Percentiles rank a stretch among this genome's conserved stretches.
Conservation (phyloP, 2,329 filamentous ascomycete genomes). For the Mycogone perniciosa region DNA sequence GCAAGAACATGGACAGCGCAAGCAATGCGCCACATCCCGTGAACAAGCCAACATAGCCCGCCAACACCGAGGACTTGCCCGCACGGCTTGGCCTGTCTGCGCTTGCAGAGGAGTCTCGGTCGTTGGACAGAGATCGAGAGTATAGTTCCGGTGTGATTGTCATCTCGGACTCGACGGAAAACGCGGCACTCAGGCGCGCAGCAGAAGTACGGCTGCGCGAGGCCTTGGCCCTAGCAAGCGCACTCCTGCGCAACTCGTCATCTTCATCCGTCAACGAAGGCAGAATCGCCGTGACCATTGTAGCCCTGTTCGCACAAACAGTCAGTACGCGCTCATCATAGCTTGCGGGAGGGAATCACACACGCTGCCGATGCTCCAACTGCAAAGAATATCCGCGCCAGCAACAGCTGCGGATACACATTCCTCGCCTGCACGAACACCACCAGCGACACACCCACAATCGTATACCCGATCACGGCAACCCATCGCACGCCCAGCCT, state of each 20-base stretch:
- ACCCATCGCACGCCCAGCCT: conserved; percentile 68
- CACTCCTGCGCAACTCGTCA: conserved; percentile 22
- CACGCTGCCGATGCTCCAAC: conserved; percentile 83
- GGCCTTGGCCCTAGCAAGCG: conserved; percentile 27
- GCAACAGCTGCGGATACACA: conserved; percentile 80
- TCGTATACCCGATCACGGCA: conserved; percentile 69
- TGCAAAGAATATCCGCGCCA: conserved; percentile 82
- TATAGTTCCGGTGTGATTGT: conserved; percentile 67
- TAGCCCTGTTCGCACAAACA: conserved; percentile 46
- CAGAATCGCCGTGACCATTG: conserved; percentile 95
- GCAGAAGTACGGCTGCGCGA: conserved; percentile 23
- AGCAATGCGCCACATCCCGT: conserved; percentile 88
- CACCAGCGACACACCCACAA: conserved; percentile 72
- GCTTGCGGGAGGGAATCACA: conserved; percentile 23
- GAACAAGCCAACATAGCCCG: conserved; percentile 85
- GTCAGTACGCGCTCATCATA: background rate
- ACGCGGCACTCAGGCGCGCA: conserved; percentile 52
- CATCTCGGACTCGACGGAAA: conserved; percentile 65
- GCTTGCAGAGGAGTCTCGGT: conserved; percentile 17
- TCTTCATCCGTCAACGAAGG: conserved; percentile 60
- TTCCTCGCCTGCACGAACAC: conserved; percentile 80
- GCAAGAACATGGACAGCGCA: conserved; percentile 75
- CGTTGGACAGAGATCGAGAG: conserved; percentile 30
- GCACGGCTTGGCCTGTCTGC: conserved; percentile 21
- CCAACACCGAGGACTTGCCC: conserved; percentile 56